Percentiles rank a stretch among this genome's conserved stretches.
These are phyloP conservation scores for Beauveria brongniartii DNA, from an alignment of 2,329 filamentous ascomycete genomes.

Conservation along the genomic window DNA sequence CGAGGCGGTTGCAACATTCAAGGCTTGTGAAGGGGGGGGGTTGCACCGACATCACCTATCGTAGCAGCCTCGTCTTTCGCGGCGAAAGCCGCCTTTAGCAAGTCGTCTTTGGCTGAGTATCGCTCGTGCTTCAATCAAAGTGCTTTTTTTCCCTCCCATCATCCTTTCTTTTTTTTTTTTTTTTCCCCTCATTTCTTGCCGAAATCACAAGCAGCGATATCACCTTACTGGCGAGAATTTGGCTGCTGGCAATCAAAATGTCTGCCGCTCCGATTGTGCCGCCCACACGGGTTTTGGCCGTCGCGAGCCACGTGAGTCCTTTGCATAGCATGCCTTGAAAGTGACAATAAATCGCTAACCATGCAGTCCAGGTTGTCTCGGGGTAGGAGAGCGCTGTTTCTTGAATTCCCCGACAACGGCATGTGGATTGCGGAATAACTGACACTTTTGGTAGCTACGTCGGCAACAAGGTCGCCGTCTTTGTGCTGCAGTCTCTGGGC, in stretches of 20 bases:
- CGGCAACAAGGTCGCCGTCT: slow-evolving; percentile 93
- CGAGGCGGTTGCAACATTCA: too few relatives aligned
- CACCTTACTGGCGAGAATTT: not conserved
- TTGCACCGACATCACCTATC: too few relatives aligned
- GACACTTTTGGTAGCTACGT: slow-evolving; percentile 62
- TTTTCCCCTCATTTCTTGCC: too few relatives aligned
- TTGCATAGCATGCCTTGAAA: not conserved
- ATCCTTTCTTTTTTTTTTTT: too few relatives aligned
- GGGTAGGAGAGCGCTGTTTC: slow-evolving; percentile 22
- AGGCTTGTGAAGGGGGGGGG: too few relatives aligned
- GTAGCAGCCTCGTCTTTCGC: too few relatives aligned
- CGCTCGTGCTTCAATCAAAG: too few relatives aligned
- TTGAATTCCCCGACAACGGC: not conserved
- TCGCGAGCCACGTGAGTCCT: slow-evolving; percentile 85
- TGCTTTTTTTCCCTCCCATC: too few relatives aligned
- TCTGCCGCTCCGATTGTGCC: slow-evolving; percentile 27
- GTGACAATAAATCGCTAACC: not conserved
- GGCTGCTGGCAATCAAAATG: not conserved
- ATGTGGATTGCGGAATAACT: not conserved
- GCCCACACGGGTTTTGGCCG: slow-evolving; percentile 65
- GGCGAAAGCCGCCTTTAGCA: too few relatives aligned
- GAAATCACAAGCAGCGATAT: too few relatives aligned
- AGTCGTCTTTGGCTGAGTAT: too few relatives aligned
- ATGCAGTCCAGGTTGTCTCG: slow-evolving; percentile 30
- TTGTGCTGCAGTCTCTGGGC: slow-evolving; percentile 86